Evolutionary conservation across 1,139 yeast species (phyloP), one percentile per base, ranked within the genome.

Genomic region (Debaryomyces sp.): DNA sequence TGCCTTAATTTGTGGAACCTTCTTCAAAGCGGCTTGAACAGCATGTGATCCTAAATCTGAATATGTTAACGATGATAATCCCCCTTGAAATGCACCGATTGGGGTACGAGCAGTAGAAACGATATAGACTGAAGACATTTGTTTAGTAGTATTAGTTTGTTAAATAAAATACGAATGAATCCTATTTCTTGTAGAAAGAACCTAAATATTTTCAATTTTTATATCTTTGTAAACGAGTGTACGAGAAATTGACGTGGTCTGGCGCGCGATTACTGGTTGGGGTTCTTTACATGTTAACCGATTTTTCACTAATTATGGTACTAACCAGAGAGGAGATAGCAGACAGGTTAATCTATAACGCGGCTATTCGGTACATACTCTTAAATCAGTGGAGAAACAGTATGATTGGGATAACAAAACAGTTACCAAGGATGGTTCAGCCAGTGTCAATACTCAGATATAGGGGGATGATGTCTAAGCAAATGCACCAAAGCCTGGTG

Each of bases 81-180:
- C 62, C 46, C 97, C 96, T 66, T 87, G 91, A 73, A 91, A 86
- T 23, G 94, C 83, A 40, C 97, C 97, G 56, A 90, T 80, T 60
- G 97, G 97, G 18, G 97, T 90, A 79, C 97, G 87, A 46, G 96
- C 82, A 45, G 89, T 78, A 33, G 96, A 75, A 49, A 89, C 96
- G 65, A 91, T 89, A 71, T 89, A 91, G 35, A 89, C 96, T 17
- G 54, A 47, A 15, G 45, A 27, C 51, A 49, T 51, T 9, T 43
- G 41, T 13, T 29, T 42, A 21, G 9, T 35, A 21, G 10, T 35
- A 12, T 7, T n/a, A 42, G 26, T 34, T 30, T 35, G 33, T 27
- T 22, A 43, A 26, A 43, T 33, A 21, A 42, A 24, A 26, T 42
- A 15, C 12, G 13, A 21, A 15, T 15, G 22, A 42, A 3, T 10